phyloP scores from a whole-genome alignment of 2,329 filamentous ascomycete genomes.

The Emergomyces pasteurianus region DNA sequence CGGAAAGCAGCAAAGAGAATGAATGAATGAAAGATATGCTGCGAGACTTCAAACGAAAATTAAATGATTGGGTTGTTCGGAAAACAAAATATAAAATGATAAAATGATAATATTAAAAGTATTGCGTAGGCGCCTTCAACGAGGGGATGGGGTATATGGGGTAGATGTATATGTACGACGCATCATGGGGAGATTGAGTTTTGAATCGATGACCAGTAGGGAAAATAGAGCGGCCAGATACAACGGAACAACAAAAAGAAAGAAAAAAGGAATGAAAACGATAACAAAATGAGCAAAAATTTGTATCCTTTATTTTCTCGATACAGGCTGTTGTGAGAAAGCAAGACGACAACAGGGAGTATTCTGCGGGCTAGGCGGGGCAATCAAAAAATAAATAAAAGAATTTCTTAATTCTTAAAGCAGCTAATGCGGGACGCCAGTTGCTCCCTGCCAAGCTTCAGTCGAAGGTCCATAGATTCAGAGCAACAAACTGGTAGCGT shows the following conservation, averaged over 20 bases:
- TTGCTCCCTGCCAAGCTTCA: background rate
- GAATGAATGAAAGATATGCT: background rate
- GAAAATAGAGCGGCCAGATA: background rate
- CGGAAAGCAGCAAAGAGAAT: background rate
- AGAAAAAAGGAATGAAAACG: background rate
- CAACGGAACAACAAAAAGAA: conserved; percentile 1
- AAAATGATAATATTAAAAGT: conserved; percentile 5
- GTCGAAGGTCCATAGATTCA: background rate
- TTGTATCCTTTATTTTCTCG: background rate
- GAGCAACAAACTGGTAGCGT: background rate
- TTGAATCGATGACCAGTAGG: background rate
- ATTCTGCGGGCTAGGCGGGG: background rate
- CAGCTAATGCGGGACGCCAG: background rate
- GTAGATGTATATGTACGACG: background rate
- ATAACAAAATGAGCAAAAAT: background rate
- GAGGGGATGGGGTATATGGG: background rate
- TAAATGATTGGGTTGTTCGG: background rate
- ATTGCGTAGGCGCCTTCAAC: background rate
- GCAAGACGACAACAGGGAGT: background rate
- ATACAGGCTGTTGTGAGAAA: background rate
- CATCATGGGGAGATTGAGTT: background rate
- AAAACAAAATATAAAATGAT: background rate
- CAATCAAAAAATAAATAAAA: background rate
- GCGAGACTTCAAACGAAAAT: background rate
- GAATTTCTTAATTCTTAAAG: background rate